Evolutionary conservation across 2,329 filamentous ascomycete genomes (phyloP), one percentile per base, ranked within the genome.

Genomic region (Ustilaginoidea virens): DNA sequence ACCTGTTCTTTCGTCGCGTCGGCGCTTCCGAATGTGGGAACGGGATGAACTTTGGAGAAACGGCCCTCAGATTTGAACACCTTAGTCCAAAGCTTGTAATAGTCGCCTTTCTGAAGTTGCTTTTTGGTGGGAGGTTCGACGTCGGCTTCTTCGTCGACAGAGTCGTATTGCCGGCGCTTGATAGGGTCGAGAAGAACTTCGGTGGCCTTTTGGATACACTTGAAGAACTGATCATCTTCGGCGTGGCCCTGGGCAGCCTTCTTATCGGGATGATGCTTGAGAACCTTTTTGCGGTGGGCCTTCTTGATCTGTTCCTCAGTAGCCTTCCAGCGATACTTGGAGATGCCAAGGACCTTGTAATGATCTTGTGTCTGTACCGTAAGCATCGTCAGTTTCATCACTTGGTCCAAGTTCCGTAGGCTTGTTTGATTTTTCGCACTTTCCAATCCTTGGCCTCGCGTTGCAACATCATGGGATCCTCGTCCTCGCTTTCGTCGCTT

Each of bases 401-500:
- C 14, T 29, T 42, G n/a, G n/a, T n/a, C n/a, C n/a, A n/a, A n/a
- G n/a, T n/a, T n/a, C n/a, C n/a, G n/a, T n/a, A n/a, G n/a, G n/a
- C n/a, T n/a, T n/a, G n/a, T n/a, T n/a, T n/a, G n/a, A n/a, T n/a
- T n/a, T n/a, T n/a, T 11, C 65, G 41, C 55, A 87, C 83, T 80
- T 98, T 98, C 90, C 90, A 98, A 66, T 98, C 90, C 66, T 98
- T 98, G 49, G 90, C 86, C 52, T 96, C 85, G 31, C 85, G 74
- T 53, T 81, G 70, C 18, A 98, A 74, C 72, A 96, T 79, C 61
- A 92, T 70, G 32, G 83, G 78, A 50, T 96, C 87, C 61, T 98
- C 90, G 17, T 78, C 63, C 63, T 98, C 90, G 58, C 82, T 92
- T 55, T 92, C 83, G 36, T 96, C 86, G 47, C 79, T 81, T 38